Conservation (phyloP, 345 rosid genomes). For the Citrus medica region DNA sequence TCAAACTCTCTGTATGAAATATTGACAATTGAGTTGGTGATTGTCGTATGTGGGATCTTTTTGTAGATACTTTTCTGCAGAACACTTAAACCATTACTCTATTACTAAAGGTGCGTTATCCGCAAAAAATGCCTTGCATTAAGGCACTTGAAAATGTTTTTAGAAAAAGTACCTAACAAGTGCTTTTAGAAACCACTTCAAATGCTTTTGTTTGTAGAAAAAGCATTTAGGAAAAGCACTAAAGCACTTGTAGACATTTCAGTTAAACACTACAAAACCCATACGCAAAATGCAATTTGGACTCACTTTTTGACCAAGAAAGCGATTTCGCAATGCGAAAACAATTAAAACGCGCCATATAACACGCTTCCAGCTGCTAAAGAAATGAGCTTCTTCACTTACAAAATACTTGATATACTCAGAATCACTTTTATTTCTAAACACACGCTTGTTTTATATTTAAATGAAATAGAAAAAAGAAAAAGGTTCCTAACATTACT, state of each 20-base stretch:
- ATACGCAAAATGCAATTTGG: background rate
- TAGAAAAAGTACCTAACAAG: background rate
- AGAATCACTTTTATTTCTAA: constrained; percentile 2
- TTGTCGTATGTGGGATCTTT: background rate
- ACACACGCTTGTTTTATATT: background rate
- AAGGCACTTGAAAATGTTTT: background rate
- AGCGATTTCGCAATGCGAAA: background rate
- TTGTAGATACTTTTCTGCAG: background rate
- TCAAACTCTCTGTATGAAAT: too few relatives aligned
- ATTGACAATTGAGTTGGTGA: too few relatives aligned
- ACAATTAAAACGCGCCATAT: background rate
- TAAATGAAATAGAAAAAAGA: background rate
- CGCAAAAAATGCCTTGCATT: background rate
- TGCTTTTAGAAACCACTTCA: background rate
- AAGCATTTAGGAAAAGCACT: background rate
- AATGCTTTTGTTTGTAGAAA: background rate
- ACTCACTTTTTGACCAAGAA: background rate
- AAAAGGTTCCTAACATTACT: constrained; percentile 46
- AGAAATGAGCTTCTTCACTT: background rate
- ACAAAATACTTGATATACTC: background rate
- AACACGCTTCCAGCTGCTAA: background rate
- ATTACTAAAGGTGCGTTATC: background rate
- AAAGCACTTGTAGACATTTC: background rate
- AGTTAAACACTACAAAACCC: background rate
- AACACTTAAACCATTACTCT: background rate